Conservation (phyloP, 2,329 filamentous ascomycete genomes). For the Alternaria hordeiaustralica region DNA sequence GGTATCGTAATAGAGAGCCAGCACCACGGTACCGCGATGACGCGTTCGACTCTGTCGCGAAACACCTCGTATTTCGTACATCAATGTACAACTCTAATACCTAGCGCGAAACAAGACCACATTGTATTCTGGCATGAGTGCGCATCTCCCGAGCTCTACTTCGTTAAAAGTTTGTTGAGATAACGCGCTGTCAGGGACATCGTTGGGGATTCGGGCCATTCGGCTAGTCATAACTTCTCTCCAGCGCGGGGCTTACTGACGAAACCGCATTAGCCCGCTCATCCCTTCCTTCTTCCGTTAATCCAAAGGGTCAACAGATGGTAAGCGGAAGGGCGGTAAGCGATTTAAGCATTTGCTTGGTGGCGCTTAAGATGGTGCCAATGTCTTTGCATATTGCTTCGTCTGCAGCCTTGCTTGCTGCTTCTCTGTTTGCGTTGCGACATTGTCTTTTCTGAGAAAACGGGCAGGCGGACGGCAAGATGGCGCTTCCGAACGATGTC, state of each 20-base stretch:
- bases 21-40: not conserved
- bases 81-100: not conserved
- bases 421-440: not conserved
- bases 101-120: not conserved
- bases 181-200: not conserved
- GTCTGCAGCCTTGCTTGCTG: not conserved
- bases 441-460: not conserved
- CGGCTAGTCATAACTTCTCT: not conserved
- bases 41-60: not conserved
- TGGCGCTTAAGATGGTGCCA: not conserved
- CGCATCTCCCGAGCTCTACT: not conserved
- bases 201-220: not conserved
- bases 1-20: not conserved
- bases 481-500: not conserved
- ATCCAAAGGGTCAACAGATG: not conserved
- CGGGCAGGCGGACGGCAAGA: not conserved
- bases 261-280: not conserved
- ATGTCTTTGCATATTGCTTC: not conserved
- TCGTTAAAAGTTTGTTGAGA: not conserved
- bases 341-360: constrained; percentile 5
- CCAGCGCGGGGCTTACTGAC: not conserved
- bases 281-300: not conserved
- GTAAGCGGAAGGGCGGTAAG: not conserved
- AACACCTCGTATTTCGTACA: not conserved
- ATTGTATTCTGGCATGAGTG: not conserved